Evolutionary conservation across 192 early-diverging fungal species (phyloP), one percentile per base, ranked within the genome.

Genomic region (Backusella liffmaniae): DNA sequence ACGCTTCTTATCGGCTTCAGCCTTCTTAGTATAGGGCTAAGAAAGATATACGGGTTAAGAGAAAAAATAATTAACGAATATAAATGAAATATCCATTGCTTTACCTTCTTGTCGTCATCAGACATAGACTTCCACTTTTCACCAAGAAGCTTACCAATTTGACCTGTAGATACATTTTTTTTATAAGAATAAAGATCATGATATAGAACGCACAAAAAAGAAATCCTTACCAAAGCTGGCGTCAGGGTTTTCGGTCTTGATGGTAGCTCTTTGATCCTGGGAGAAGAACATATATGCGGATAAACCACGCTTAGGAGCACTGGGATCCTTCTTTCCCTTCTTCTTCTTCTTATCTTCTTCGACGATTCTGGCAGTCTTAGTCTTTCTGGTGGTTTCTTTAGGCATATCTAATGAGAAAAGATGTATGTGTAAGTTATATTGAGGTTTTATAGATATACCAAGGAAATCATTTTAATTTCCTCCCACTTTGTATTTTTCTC

Each of bases 221-320:
- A 62, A 41, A 39, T 67, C 13, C 62, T 74, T 86, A 86, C 90
- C 90, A 76, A 94, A 92, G 53, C 80, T 84, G 44, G 86, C 91
- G 1, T 90, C 85, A 49, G 95, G 94, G 90, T 96, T 94, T 66
- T 93, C 88, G 53, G 89, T 87, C 88, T 93, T 91, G 66, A 96
- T 91, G 32, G 83, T 81, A 66, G 89, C 76, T 66, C 96, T 88
- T 85, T 90, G 91, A 74, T 90, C 95, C 82, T 95, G 88, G 34
- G 93, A 93, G 85, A 94, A 98, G 84, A 95, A 87, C 86, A 98
- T 92, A 88, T 95, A 98, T 21, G 94, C 95, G 15, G 96, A 94
- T 69, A 96, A 87, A 5, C 92, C 89, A 86, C 94, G 93, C 89
- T 98, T 98, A 85, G 96, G 96, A 16, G 92, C 93, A 77, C 88